Conservation (phyloP, 306 rosid species). For the Cucurbita moschata region DNA sequence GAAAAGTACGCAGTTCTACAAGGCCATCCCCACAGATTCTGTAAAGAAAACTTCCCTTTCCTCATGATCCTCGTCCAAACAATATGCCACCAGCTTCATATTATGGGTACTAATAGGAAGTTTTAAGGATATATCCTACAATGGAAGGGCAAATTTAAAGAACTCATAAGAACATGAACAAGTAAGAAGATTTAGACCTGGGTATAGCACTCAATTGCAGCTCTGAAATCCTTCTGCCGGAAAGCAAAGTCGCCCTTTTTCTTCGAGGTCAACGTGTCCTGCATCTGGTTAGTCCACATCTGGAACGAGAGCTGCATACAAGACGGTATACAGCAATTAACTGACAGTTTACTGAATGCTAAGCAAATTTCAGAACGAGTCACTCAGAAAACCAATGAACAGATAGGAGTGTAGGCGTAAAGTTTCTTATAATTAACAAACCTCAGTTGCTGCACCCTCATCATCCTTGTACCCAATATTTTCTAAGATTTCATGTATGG, state of each 20-base stretch:
- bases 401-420: background rate
- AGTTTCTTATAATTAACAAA: conserved; percentile 13
- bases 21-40: background rate
- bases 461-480: conserved; percentile 82
- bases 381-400: background rate
- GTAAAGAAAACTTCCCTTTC: background rate
- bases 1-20: background rate
- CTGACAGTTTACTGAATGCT: background rate
- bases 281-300: conserved; percentile 99
- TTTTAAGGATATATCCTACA: background rate
- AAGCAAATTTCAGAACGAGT: background rate
- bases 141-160: background rate
- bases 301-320: conserved; percentile 79
- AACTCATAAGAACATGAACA: background rate
- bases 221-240: conserved; percentile 56
- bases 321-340: conserved; percentile 2
- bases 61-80: background rate
- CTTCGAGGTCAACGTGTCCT: conserved; percentile 80
- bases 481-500: conserved; percentile 79
- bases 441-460: conserved; percentile 93
- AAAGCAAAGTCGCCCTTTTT: conserved; percentile 83
- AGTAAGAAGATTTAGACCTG: conserved; percentile 33
- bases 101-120: background rate
- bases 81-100: background rate
- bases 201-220: conserved; percentile 62